Evolutionary conservation across 305 asterid species (phyloP), one percentile per base, ranked within the genome.

Genomic region (Fraxinus dipetala): DNA sequence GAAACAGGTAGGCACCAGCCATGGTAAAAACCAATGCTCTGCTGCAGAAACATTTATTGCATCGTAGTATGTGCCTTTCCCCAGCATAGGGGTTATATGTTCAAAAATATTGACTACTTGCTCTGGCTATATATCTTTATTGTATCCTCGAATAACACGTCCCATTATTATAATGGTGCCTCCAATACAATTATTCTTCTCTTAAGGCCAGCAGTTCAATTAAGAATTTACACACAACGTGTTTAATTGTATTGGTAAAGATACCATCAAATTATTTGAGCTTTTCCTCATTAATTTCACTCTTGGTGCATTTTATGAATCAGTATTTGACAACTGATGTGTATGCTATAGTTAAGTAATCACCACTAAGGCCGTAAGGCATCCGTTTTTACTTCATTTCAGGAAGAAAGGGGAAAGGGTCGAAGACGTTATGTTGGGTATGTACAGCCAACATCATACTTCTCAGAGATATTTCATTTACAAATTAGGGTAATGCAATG

Each of bases 401-500:
- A 95, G 98, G 94, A 85, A 3, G 90, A 80, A 86, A 74, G 30
- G 20, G 78, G 86, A 80, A 88, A 81, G 63, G 86, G 61, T 36
- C 88, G 92, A 72, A 91, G 92, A 67, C 92, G 90, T 34, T 84
- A 87, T 72, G 63, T 91, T 77, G 97, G 98, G 99, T 95, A 91
- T 6, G 89, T 84, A 70, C 36, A 72, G 2, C 22, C 18, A 9
- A 48, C 20, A 14, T 48, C 59, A 48, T 48, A 14, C 81, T 65
- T 59, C 30, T 59, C 9, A 30, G 34, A 65, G 11, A 24, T 3
- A 9, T 65, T 59, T 7, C 35, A 2, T 22, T 28, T 72, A 32
- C 10, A 67, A n/a, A 20, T 73, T 35, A 31, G 14, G 32, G 20
- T 16, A 16, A 30, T 67, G 78, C 3, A 61, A 30, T 20, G 63